Percentiles rank a stretch among this genome's conserved stretches.
Conservation (phyloP, 176 grass and related monocot genomes). For the Miscanthus lutarioriparius region DNA sequence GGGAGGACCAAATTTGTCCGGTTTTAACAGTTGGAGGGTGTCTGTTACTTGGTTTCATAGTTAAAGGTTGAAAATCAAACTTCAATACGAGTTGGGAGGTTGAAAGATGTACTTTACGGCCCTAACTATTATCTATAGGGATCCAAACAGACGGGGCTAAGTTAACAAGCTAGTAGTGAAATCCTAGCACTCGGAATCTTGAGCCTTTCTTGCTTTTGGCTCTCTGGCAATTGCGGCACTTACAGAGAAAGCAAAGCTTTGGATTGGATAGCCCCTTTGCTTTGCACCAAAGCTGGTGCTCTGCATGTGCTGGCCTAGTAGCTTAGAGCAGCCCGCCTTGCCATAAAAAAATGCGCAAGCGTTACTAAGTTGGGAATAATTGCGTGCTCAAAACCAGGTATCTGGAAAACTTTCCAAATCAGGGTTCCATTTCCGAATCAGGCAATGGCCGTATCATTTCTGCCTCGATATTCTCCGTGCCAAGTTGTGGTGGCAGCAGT, state of each 20-base stretch:
- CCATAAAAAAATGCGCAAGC: background rate
- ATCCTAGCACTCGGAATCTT: background rate
- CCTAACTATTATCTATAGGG: no score
- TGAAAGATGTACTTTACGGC: no score
- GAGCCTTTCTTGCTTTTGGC: background rate
- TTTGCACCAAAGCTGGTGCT: background rate
- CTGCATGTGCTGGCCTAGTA: constrained; percentile 29
- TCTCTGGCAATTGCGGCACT: background rate
- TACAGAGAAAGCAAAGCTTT: constrained; percentile 2
- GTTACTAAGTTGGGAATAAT: background rate
- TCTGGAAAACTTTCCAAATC: constrained; percentile 10
- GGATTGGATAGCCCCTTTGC: background rate
- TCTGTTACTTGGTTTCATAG: no score
- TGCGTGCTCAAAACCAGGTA: constrained; percentile 17
- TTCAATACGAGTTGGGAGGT: no score
- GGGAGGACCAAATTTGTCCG: no score
- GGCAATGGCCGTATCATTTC: constrained; percentile 9
- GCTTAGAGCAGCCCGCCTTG: background rate
- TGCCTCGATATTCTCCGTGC: background rate
- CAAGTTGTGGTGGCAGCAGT: background rate
- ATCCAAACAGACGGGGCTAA: no score
- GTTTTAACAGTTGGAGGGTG: no score
- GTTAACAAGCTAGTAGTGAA: background rate
- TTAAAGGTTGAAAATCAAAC: no score
- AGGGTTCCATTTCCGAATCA: constrained; percentile 28